Base-by-base conservation (phyloP, 257 asterid species). In the Salvia hispanica region DNA sequence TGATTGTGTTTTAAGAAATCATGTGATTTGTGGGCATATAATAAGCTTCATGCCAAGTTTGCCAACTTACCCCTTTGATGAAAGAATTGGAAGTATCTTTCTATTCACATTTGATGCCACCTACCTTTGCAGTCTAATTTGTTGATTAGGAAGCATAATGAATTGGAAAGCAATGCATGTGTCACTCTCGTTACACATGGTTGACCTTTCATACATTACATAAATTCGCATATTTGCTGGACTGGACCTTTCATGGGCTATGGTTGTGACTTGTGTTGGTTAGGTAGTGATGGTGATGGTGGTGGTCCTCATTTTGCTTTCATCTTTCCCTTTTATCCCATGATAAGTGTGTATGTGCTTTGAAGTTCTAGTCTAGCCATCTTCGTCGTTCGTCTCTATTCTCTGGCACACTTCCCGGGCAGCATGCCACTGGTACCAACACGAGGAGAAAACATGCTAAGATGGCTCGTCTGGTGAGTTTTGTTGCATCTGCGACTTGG, bases 251-350 rank as follows among this genome's bases (percentile, higher is more conserved):
- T 67, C 44, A 45, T 40, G 64, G 56, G 64, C 53, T 77, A 74
- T 66, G 59, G 76, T 56, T 72, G 81, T 72, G 80, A 68, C 14
- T 62, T 75, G 81, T 69, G 80, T 64, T 8, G 75, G 79, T 58
- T 69, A 50, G 54, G 25, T 72, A 18, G 69, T 45, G 61, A 46
- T 40, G 78, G 59, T 78, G 74, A 69, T 67, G 63, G 73, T 70
- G 75, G 74, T 76, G 82, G 73, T 42, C 75, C 72, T 56, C 59
- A 4, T 42, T 18, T 42, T 71, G 64, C 70, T 57, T 78, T 62
- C 40, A 36, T 12, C 21, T 39, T 47, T 59, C 44, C 10, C 60
- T 75, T 75, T 58, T 57, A 50, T 62, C 57, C 71, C 59, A 70
- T 73, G 71, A 73, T 73, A 62, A 78, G 42, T 62, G 18, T 74